A percentile compares a stretch with the other conserved stretches of the same genome.
phyloP scores from a whole-genome alignment of 257 asterid species.

The Petunia secreta region DNA sequence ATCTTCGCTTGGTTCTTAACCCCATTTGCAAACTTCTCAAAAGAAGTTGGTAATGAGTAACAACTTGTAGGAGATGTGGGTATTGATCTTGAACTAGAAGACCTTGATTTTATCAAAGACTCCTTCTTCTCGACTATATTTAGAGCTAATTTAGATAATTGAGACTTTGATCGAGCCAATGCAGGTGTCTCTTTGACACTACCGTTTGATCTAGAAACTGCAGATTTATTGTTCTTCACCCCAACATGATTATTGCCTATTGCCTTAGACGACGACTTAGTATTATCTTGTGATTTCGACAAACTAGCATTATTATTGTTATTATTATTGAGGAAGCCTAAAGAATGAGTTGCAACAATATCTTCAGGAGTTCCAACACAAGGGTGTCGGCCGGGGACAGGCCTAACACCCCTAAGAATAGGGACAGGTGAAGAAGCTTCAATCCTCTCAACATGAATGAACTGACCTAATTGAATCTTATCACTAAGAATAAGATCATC shows the following conservation, averaged over 20 bases:
- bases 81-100: slow-evolving; percentile 82
- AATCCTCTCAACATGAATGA: slow-evolving; percentile 87
- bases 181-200: slow-evolving; percentile 43
- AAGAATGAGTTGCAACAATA: slow-evolving; percentile 84
- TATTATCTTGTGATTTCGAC: slow-evolving; percentile 50
- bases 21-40: slow-evolving; percentile 88
- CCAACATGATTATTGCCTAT: slow-evolving; percentile 36
- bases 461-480: slow-evolving; percentile 95
- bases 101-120: slow-evolving; percentile 33
- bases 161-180: slow-evolving; percentile 82
- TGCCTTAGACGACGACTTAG: slow-evolving; percentile 33
- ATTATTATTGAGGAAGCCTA: slow-evolving; percentile 65
- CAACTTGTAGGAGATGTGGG: slow-evolving; percentile 96
- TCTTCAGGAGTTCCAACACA: slow-evolving; percentile 96
- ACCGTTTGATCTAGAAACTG: slow-evolving; percentile 44
- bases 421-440: slow-evolving; percentile 97
- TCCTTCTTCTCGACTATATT: slow-evolving; percentile 37
- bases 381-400: slow-evolving; percentile 92
- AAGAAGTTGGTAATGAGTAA: slow-evolving; percentile 88
- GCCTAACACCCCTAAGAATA: slow-evolving; percentile 78
- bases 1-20: slow-evolving; percentile 77
- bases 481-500: slow-evolving; percentile 93
- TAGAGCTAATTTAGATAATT: slow-evolving; percentile 64
- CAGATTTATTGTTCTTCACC: slow-evolving; percentile 50
- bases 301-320: slow-evolving; percentile 40